phyloP scores from a whole-genome alignment of 2,329 filamentous ascomycete species.

The Hypoxylon sp. region DNA sequence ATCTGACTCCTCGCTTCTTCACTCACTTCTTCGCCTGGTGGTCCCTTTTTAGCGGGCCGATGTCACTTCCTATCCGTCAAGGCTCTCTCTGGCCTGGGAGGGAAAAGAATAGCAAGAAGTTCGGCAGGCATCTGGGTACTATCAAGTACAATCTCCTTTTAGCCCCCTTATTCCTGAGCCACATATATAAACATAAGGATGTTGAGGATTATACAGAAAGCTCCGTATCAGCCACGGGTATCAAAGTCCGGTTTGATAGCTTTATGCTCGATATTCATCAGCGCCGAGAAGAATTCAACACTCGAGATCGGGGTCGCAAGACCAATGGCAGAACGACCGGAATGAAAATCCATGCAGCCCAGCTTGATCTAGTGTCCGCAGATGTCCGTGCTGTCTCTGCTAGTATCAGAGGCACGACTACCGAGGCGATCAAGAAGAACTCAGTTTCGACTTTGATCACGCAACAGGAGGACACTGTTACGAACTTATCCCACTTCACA shows the following conservation, averaged over 20 bases:
- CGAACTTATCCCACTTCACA: constrained; percentile 88
- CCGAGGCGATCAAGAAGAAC: constrained; percentile 79
- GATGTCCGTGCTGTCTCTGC: constrained; percentile 95
- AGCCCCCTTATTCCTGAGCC: constrained; percentile 93
- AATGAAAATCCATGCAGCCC: constrained; percentile 96
- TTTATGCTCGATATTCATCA: constrained; percentile 98
- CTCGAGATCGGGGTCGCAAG: constrained; percentile 81
- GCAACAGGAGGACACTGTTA: constrained; percentile 70
- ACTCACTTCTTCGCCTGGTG: constrained; percentile 99
- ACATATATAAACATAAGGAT: constrained; percentile 99
- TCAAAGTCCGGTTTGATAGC: constrained; percentile 95
- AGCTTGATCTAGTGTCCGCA: constrained; percentile 90
- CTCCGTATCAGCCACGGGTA: constrained; percentile 90
- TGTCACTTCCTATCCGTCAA: constrained; percentile 95
- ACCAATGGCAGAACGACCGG: constrained; percentile 86
- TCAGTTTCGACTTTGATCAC: constrained; percentile 66
- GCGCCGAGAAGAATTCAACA: constrained; percentile 90
- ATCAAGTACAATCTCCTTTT: constrained; percentile 97
- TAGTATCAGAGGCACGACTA: constrained; percentile 84
- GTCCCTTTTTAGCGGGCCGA: constrained; percentile 94
- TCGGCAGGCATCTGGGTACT: constrained; percentile 95
- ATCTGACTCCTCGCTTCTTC: constrained; percentile 95
- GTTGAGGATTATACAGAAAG: constrained; percentile 84
- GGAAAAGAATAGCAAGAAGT: constrained; percentile 98
- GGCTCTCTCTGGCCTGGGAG: constrained; percentile 90